Percentiles rank a stretch among this genome's conserved stretches.
phyloP scores from a whole-genome alignment of 176 grass and related monocot genomes.

The Echinochloa phyllopogon region DNA sequence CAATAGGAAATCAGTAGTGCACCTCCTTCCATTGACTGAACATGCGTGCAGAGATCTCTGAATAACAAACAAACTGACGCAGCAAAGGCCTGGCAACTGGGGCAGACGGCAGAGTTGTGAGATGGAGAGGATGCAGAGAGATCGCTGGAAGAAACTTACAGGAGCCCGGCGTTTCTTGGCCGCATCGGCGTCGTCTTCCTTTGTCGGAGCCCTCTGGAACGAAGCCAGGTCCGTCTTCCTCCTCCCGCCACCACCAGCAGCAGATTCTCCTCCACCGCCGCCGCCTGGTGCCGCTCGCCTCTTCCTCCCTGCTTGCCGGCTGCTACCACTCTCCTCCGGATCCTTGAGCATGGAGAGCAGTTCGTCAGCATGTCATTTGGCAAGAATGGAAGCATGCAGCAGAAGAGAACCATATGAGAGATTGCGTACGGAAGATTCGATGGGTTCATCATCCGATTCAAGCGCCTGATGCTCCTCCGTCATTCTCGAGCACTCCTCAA shows the following conservation, averaged over 20 bases:
- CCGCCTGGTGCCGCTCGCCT: slow-evolving; percentile 42
- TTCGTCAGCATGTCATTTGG: neutral
- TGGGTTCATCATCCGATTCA: slow-evolving; percentile 58
- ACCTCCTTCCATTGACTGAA: neutral
- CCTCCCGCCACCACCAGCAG: slow-evolving; percentile 33
- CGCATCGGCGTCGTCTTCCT: slow-evolving; percentile 29
- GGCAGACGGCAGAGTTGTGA: neutral
- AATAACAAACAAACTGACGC: neutral
- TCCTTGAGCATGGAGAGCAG: slow-evolving; percentile 43
- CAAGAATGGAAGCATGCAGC: neutral
- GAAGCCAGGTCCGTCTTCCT: slow-evolving; percentile 69
- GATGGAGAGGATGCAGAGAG: neutral
- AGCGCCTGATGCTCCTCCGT: slow-evolving; percentile 51
- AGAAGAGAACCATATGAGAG: neutral
- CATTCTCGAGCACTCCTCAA: slow-evolving; percentile 48
- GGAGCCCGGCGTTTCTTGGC: slow-evolving; percentile 59
- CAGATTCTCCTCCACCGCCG: slow-evolving; percentile 30
- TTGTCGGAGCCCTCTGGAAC: slow-evolving; percentile 36
- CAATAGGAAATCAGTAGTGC: neutral
- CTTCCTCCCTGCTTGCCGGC: slow-evolving; percentile 51
- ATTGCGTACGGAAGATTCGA: slow-evolving; percentile 60
- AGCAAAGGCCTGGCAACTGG: neutral
- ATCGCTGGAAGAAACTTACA: slow-evolving; percentile 36
- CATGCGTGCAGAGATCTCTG: neutral
- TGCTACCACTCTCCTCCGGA: slow-evolving; percentile 36